phyloP scores from a whole-genome alignment of 148 eudicot species.

The Rhododendron vialii region DNA sequence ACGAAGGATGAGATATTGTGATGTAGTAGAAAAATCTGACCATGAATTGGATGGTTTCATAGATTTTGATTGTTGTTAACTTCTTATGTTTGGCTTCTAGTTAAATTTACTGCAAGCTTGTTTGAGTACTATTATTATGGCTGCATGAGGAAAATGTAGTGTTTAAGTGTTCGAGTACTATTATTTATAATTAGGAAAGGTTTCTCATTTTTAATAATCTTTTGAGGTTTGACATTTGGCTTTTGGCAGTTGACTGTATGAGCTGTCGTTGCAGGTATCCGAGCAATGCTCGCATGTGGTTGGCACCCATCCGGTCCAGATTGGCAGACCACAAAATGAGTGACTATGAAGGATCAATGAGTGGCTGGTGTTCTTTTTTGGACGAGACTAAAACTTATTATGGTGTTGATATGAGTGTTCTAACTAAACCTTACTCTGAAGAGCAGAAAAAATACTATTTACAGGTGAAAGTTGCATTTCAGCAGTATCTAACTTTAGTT shows the following conservation, averaged over 20 bases:
- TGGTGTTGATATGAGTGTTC: slow-evolving; percentile 89
- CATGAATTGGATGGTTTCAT: not conserved
- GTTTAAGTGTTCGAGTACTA: not conserved
- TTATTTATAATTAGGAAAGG: not conserved
- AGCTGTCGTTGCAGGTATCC: slow-evolving; percentile 71
- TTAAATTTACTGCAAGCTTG: not conserved
- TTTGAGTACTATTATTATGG: not conserved
- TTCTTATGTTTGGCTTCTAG: not conserved
- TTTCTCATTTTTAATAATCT: not conserved
- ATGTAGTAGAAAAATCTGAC: not conserved
- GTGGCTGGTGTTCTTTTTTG: slow-evolving; percentile 72
- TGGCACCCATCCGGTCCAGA: slow-evolving; percentile 87
- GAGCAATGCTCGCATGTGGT: slow-evolving; percentile 98
- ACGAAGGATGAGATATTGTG: not conserved
- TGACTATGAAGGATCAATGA: slow-evolving; percentile 77
- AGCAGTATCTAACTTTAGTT: not conserved
- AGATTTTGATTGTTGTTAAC: not conserved
- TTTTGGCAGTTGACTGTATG: not conserved
- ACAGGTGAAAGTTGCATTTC: slow-evolving; percentile 43
- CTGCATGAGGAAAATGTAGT: not conserved
- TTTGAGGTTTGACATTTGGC: not conserved
- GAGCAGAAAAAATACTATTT: slow-evolving; percentile 85
- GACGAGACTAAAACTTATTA: slow-evolving; percentile 60
- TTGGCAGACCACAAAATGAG: slow-evolving; percentile 64
- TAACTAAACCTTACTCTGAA: slow-evolving; percentile 59